Evolutionary conservation across 768 basidiomycete genomes (phyloP), one percentile per base, ranked within the genome.

Genomic region (Russula griseocarnosa): DNA sequence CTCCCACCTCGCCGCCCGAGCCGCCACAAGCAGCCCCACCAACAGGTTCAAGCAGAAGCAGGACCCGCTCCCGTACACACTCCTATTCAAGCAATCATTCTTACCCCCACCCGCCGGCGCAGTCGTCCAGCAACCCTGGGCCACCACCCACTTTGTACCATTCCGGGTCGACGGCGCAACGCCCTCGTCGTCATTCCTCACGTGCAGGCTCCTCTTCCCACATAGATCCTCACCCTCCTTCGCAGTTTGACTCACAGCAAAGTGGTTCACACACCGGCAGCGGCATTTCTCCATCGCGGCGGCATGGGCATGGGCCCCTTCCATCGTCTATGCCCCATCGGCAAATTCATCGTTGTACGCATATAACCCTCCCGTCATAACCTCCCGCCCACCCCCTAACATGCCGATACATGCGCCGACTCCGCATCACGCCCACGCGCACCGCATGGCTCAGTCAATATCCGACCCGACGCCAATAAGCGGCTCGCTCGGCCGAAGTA

Each of bases 391-490:
- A 32, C 55, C 40, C 1, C 22, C 55, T n/a, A 22, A 55, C 26
- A 11, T 28, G 55, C 32, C 24, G n/a, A 51, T 53, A 13, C 63
- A 55, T 20, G 51, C 51, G 9, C 38, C 62, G 8, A 14, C 46
- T 34, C 47, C 60, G 7, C 53, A 55, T 14, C 51, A 38, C n/a
- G 55, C 65, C 0, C 60, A 63, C 42, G 36, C 63, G 10, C 59
- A 44, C 28, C 52, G 55, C 47, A 58, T 68, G 38, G 56, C 55
- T 4, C 65, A 55, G 34, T 68, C 67, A 14, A 62, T 67, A 46
- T 68, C 65, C n/a, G 65, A 68, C 55, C 67, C 67, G 30, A 68
- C 67, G 34, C 61, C 67, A 28, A 28, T 65, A 16, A 26, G 61
- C 13, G 60, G 56, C 32, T 61, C 65, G 14, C 63, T 63, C 5